Evolutionary conservation across 805 yeast species (phyloP).

Genomic region (Yamadazyma nakazawae): DNA sequence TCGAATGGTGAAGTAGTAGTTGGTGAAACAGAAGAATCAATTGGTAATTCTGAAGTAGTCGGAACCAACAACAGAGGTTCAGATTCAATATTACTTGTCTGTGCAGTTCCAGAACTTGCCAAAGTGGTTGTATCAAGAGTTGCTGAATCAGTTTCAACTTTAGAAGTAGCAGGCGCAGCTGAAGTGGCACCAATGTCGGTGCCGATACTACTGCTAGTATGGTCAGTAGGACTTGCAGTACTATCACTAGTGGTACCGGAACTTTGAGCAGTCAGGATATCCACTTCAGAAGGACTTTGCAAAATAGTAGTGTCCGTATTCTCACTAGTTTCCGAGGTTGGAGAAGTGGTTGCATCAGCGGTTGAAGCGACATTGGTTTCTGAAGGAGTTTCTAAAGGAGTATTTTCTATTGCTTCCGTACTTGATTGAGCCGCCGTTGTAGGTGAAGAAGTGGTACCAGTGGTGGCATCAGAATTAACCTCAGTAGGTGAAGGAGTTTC

Average conservation of each 20-base stretch:
- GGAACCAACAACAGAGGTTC: not conserved
- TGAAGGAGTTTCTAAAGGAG: conserved; percentile 3
- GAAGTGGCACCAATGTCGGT: not conserved
- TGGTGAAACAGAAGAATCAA: conserved; percentile 4
- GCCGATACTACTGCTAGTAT: not conserved
- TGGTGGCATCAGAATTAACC: not conserved
- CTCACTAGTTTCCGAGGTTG: not conserved
- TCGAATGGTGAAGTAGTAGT: not conserved
- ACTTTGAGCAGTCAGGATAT: conserved; percentile 1
- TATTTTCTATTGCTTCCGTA: no score
- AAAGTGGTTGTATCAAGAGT: not conserved
- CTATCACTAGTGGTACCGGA: not conserved
- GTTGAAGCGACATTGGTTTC: not conserved
- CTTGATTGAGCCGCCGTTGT: no score
- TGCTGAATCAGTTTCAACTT: not conserved
- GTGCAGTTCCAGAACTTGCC: not conserved
- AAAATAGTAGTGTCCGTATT: not conserved
- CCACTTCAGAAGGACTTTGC: conserved; percentile 3
- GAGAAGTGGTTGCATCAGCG: not conserved
- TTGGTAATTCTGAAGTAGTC: conserved; percentile 3
- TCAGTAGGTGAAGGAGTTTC: not conserved
- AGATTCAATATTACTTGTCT: not conserved
- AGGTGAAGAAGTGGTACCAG: not conserved
- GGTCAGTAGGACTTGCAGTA: not conserved
- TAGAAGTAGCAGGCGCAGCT: conserved; percentile 1